Evolutionary conservation across 164 flowering plant genomes (phyloP).

Genomic region (Paratinospora sagittata): DNA sequence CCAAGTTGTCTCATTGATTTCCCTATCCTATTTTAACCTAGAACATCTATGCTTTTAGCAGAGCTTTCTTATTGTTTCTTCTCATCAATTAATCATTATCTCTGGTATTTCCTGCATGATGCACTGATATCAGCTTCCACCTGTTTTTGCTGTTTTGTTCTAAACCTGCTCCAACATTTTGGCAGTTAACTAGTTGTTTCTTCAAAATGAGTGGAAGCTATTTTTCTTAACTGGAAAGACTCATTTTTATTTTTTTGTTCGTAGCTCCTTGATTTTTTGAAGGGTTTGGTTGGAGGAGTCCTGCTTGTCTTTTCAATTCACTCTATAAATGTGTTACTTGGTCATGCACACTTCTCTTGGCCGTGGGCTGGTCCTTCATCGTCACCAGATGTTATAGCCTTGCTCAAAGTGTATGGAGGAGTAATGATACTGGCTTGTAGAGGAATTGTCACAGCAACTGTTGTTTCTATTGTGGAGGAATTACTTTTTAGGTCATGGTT

Average conservation of each 20-base stretch:
- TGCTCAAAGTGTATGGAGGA: slow-evolving; percentile 44
- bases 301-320: slow-evolving; percentile 57
- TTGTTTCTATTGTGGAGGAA: slow-evolving; percentile 70
- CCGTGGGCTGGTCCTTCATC: slow-evolving; percentile 33
- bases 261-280: slow-evolving; percentile 57
- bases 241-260: slow-evolving; percentile 16
- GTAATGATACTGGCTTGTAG: slow-evolving; percentile 37
- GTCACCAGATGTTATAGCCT: slow-evolving; percentile 25
- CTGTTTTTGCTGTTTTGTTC: not conserved
- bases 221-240: not conserved
- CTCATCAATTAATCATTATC: not conserved
- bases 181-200: not conserved
- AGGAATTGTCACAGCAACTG: slow-evolving; percentile 56
- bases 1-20: not conserved
- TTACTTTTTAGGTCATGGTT: slow-evolving; percentile 90
- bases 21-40: not conserved
- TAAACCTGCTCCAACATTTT: not conserved
- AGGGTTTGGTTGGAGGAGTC: slow-evolving; percentile 62
- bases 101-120: not conserved
- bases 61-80: too few species aligned
- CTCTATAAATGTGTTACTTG: slow-evolving; percentile 47
- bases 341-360: slow-evolving; percentile 49
- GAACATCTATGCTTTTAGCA: not conserved
- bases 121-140: not conserved
- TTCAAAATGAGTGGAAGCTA: not conserved